Evolutionary conservation across 129 eudicot genomes (phyloP), one percentile per base, ranked within the genome.

Genomic region (Ambrosia trifida): DNA sequence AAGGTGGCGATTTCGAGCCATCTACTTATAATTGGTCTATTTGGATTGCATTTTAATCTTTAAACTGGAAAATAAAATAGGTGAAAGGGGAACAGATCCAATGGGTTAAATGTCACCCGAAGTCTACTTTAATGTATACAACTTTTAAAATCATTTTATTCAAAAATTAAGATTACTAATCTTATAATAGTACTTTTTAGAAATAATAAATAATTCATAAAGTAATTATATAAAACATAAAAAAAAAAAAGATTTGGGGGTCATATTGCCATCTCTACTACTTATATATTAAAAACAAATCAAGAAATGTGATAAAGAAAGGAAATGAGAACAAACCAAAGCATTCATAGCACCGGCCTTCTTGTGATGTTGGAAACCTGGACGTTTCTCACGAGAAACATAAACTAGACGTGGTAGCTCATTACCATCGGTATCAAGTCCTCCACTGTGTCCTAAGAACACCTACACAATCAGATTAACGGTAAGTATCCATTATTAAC

Each of bases 261-360:
- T 31, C 64, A 59, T 59, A 17, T 30, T 28, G 64, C 41, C 40
- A 59, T 30, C 41, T 59, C 40, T 59, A 31, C 41, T 59, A 40
- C 43, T 59, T 12, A 11, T 30, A 20, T 59, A 28, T 11, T 12
- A 59, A 31, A 30, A 9, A 65, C 4, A 38, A 11, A 38, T 16
- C 10, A 10, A 72, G 5, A 45, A 43, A 31, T 13, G 31, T 20
- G 51, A 19, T 24, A 13, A 12, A 1, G 11, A 46, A 66, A 47
- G 52, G 28, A 36, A 2, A 13, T 11, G 20, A 33, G 56, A 47
- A 85, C 81, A 0, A 33, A 85, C 90, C 85, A 85, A 78, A 72
- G 90, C 80, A 85, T 85, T 85, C 90, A 85, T 85, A 68, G 90
- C 90, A 69, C 90, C 90, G 11, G 90, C 90, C 69, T 85, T 85